Conservation (phyloP, 495 filamentous ascomycete genomes). For the Delitschia confertaspora region DNA sequence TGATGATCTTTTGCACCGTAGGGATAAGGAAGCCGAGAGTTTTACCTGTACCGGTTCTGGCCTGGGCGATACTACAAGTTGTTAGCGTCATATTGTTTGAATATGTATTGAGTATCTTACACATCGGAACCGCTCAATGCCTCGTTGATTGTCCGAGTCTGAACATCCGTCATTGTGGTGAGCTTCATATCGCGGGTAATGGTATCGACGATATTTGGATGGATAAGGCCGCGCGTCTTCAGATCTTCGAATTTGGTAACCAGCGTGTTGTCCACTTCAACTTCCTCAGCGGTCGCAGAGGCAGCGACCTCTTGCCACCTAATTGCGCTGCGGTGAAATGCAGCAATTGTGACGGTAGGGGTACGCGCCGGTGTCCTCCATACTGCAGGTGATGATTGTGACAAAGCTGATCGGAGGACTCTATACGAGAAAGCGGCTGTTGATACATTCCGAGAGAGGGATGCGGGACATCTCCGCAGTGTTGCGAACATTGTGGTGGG, state of each 20-base stretch:
- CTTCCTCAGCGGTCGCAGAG: constrained; percentile 3
- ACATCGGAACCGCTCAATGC: constrained; percentile 72
- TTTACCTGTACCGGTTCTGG: constrained; percentile 42
- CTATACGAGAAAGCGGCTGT: constrained; percentile 9
- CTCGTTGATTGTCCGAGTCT: constrained; percentile 68
- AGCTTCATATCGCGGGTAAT: constrained; percentile 68
- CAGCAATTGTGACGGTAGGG: constrained; percentile 12
- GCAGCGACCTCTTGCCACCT: constrained; percentile 19
- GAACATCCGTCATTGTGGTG: constrained; percentile 88
- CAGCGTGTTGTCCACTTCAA: constrained; percentile 10
- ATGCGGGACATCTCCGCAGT: constrained; percentile 32
- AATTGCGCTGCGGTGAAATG: constrained; percentile 21
- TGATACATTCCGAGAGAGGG: constrained; percentile 27
- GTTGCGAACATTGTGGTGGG: constrained; percentile 28
- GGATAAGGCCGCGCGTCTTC: constrained; percentile 49
- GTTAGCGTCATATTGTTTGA: constrained; percentile 6
- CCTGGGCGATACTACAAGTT: constrained; percentile 35
- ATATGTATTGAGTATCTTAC: constrained; percentile 44
- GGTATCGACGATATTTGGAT: constrained; percentile 54
- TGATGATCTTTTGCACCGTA: constrained; percentile 49
- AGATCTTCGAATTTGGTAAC: constrained; percentile 68
- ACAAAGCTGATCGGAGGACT: constrained; percentile 2
- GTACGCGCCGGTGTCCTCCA: constrained; percentile 6
- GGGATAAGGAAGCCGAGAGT: constrained; percentile 40
- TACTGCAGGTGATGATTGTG: constrained; percentile 3